Conservation (phyloP, 352 stramenopile species). For the Pseudoperonospora humuli region DNA sequence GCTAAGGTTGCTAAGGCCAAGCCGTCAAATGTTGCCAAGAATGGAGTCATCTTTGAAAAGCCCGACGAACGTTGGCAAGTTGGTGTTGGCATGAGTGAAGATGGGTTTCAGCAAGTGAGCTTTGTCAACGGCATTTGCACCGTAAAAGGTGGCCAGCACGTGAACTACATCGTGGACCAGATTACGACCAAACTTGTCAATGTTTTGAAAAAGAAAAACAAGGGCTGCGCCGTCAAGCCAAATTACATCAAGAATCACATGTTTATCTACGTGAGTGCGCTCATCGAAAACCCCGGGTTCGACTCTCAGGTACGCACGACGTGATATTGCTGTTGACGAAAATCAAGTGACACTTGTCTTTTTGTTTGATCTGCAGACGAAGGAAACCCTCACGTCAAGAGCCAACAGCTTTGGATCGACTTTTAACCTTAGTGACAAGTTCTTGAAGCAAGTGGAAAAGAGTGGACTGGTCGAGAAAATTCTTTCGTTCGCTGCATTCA, state of each 20-base stretch:
- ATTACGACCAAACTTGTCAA: constrained; percentile 84
- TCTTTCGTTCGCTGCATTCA: constrained; percentile 88
- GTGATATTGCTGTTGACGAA: background rate
- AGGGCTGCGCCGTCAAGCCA: constrained; percentile 89
- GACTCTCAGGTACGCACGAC: constrained; percentile 84
- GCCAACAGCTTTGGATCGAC: constrained; percentile 79
- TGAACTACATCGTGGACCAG: constrained; percentile 90
- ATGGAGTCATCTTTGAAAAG: constrained; percentile 87
- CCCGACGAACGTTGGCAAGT: constrained; percentile 94
- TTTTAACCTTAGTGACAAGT: constrained; percentile 81
- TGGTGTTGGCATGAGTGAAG: constrained; percentile 87
- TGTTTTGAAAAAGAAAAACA: constrained; percentile 92
- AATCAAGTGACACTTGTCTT: background rate
- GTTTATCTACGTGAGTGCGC: constrained; percentile 92
- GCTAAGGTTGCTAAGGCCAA: constrained; percentile 26
- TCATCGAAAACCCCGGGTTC: constrained; percentile 97
- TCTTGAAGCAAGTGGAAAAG: constrained; percentile 84
- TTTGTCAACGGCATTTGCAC: constrained; percentile 99
- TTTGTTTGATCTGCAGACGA: constrained; percentile 65
- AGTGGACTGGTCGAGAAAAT: constrained; percentile 88
- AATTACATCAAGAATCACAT: constrained; percentile 95
- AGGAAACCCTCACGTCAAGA: constrained; percentile 94
- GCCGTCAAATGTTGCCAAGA: constrained; percentile 26
- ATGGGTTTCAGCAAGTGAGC: constrained; percentile 92
- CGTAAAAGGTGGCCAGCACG: constrained; percentile 93